phyloP scores from a whole-genome alignment of 768 basidiomycete species.

The Psilocybe tampanensis region DNA sequence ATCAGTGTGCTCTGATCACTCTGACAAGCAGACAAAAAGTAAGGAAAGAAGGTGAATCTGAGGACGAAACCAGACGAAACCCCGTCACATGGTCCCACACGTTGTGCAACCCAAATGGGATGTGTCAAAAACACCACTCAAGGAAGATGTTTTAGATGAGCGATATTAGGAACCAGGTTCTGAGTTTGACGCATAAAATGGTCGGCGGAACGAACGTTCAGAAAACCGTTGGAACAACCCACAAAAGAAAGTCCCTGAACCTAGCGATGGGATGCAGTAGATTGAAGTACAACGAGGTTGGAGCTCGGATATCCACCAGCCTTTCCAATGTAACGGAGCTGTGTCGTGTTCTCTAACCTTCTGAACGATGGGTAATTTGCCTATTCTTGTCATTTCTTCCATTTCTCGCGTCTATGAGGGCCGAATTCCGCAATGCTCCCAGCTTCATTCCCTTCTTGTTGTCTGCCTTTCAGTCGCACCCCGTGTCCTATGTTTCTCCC shows the following conservation, averaged over 20 bases:
- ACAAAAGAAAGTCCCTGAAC: neutral
- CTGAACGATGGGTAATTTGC: no score
- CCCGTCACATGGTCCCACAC: slow-evolving; percentile 7
- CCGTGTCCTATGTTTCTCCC: neutral
- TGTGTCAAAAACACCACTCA: neutral
- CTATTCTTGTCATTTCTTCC: no score
- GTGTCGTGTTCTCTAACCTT: no score
- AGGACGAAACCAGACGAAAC: neutral
- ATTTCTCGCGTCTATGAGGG: neutral
- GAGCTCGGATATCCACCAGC: no score
- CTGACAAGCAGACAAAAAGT: neutral
- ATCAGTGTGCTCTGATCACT: neutral
- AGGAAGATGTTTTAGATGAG: neutral
- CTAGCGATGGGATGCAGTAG: no score
- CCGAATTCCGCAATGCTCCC: neutral
- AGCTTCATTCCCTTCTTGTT: no score
- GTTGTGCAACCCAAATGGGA: neutral
- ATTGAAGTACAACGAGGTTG: no score
- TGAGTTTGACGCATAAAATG: neutral
- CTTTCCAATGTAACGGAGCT: no score
- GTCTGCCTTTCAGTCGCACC: neutral
- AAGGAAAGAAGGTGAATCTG: neutral
- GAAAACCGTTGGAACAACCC: neutral
- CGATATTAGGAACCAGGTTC: neutral
- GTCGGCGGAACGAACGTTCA: neutral